Evolutionary conservation across 345 rosid species (phyloP).

Genomic region (Fremontodendron californicum): DNA sequence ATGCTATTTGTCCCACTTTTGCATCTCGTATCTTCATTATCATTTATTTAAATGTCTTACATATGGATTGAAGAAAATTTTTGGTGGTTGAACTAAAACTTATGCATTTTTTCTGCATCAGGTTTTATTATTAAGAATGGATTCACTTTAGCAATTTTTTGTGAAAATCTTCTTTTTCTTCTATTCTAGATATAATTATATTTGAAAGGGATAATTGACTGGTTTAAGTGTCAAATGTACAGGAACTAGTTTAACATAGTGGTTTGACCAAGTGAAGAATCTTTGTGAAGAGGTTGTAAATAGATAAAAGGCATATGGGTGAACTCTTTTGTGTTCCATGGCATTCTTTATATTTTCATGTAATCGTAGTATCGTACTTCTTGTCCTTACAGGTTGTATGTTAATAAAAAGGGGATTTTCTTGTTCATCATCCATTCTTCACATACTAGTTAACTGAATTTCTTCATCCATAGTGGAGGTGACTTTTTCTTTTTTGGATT

Average conservation of each 20-base stretch:
- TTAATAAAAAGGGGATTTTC: neutral
- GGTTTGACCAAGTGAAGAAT: neutral
- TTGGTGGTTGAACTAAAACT: conserved; percentile 2
- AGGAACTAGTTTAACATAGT: conserved; percentile 7
- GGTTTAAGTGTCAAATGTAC: neutral
- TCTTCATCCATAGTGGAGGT: neutral
- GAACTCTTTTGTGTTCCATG: neutral
- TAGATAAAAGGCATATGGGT: neutral
- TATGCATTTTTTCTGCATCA: neutral
- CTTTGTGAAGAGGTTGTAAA: neutral
- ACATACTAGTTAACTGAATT: neutral
- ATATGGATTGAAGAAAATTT: neutral
- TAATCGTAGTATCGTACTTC: neutral
- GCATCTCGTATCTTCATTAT: neutral
- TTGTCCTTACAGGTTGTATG: neutral
- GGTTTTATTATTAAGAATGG: neutral
- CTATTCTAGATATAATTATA: neutral
- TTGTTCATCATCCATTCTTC: neutral
- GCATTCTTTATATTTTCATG: neutral
- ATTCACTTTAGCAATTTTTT: neutral
- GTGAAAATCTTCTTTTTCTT: neutral
- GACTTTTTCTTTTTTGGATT: neutral
- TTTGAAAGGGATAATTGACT: neutral
- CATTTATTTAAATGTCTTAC: neutral
- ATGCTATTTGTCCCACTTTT: neutral